phyloP scores from a whole-genome alignment of 352 stramenopile species.

The Pythium oligandrum region DNA sequence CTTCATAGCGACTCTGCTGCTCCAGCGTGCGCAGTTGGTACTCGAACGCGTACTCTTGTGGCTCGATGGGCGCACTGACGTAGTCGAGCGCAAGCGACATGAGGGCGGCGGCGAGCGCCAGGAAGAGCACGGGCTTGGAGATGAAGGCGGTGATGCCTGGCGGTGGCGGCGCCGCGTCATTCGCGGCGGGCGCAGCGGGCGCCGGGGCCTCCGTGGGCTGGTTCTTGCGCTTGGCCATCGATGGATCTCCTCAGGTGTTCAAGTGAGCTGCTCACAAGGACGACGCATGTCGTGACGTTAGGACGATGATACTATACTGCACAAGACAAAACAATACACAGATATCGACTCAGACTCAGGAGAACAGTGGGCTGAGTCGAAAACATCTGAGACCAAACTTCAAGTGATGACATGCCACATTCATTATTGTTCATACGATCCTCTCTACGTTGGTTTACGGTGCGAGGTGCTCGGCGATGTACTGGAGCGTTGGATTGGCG shows the following conservation, averaged over 20 bases:
- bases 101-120: conserved; percentile 45
- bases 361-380: too few species aligned
- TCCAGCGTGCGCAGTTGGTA: conserved; percentile 35
- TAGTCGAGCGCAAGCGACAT: conserved; percentile 49
- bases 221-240: conserved; percentile 12
- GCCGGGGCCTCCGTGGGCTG: neutral
- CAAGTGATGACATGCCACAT: too few species aligned
- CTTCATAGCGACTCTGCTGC: conserved; percentile 33
- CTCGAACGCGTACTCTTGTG: conserved; percentile 22
- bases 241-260: neutral
- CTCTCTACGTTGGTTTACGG: too few species aligned
- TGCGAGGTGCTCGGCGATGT: conserved; percentile 17
- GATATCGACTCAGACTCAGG: too few species aligned
- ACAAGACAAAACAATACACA: too few species aligned
- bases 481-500: conserved; percentile 39
- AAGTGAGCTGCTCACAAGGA: neutral
- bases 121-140: conserved; percentile 39
- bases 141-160: conserved; percentile 21
- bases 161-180: neutral
- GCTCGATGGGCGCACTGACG: conserved; percentile 32
- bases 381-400: too few species aligned
- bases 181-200: neutral
- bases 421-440: too few species aligned
- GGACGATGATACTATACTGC: too few species aligned
- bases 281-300: too few species aligned